Evolutionary conservation across 139 green algal genomes (phyloP).

Genomic region (Chlamydomonas sp.): DNA sequence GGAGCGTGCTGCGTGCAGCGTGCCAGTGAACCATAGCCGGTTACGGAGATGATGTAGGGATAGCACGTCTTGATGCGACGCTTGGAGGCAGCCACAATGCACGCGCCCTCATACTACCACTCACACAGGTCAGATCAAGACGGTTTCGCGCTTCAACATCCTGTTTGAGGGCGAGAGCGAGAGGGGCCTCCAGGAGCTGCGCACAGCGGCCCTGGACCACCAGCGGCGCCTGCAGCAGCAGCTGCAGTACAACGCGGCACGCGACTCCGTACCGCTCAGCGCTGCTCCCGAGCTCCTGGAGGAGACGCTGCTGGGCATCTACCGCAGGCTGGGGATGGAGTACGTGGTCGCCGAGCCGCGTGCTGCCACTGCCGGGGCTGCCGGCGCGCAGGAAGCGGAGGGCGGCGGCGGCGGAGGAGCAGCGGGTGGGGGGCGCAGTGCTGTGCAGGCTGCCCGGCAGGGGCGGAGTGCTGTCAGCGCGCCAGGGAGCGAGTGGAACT

Average conservation of each 20-base stretch:
- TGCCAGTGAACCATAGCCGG: neutral
- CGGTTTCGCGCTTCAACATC: constrained; percentile 57
- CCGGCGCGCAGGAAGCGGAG: neutral
- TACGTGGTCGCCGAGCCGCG: neutral
- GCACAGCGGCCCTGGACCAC: constrained; percentile 23
- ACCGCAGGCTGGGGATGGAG: constrained; percentile 13
- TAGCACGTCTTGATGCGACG: neutral
- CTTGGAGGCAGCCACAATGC: neutral
- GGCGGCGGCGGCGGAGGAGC: neutral
- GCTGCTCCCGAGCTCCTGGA: constrained; percentile 21
- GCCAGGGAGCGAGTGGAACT: too few relatives aligned
- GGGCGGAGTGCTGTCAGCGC: too few relatives aligned
- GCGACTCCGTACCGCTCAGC: constrained; percentile 22
- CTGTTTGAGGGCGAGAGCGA: constrained; percentile 52
- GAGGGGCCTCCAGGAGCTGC: constrained; percentile 19
- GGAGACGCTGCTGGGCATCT: constrained; percentile 8
- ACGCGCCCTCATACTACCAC: neutral
- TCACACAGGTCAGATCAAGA: constrained; percentile 42
- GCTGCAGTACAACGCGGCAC: constrained; percentile 33
- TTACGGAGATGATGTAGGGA: neutral
- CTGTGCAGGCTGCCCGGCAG: too few relatives aligned
- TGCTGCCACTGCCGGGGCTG: neutral
- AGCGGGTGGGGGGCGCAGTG: too few relatives aligned
- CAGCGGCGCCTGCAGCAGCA: constrained; percentile 37
- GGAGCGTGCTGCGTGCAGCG: neutral